Percentiles rank a stretch among this genome's conserved stretches.
phyloP scores from a whole-genome alignment of 331 rosid species.

The Acacia pycnantha region DNA sequence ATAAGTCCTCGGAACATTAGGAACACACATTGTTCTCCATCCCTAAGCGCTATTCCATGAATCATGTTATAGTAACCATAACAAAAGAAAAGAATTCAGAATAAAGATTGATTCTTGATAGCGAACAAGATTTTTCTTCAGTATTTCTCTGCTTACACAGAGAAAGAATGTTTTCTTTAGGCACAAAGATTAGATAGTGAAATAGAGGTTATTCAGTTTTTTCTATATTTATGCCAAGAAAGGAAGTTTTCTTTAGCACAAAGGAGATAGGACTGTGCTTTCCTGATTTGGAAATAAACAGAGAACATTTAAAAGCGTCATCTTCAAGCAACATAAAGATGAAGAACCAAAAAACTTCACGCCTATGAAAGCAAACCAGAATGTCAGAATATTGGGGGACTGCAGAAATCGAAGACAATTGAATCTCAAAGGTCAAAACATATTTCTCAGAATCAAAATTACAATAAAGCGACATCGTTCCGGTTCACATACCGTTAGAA shows the following conservation, averaged over 20 bases:
- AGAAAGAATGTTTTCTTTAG: slow-evolving; percentile 36
- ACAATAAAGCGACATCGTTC: background rate
- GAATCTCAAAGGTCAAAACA: background rate
- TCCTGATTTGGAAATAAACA: slow-evolving; percentile 33
- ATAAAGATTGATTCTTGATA: background rate
- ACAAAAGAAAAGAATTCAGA: background rate
- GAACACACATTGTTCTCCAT: background rate
- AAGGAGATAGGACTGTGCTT: slow-evolving; percentile 3
- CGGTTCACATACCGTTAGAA: slow-evolving; percentile 30
- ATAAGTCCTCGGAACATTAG: background rate
- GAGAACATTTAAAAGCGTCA: background rate
- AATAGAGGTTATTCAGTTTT: slow-evolving; percentile 11
- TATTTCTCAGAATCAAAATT: background rate
- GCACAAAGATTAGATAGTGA: slow-evolving; percentile 5
- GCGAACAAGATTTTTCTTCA: slow-evolving; percentile 10
- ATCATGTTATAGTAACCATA: background rate
- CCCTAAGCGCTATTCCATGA: background rate
- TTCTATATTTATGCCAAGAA: slow-evolving; percentile 27
- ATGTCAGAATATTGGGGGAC: background rate
- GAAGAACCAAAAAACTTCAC: background rate
- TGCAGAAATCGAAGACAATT: background rate
- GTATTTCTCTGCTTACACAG: slow-evolving; percentile 16
- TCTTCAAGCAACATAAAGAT: slow-evolving; percentile 9
- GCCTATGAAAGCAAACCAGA: background rate
- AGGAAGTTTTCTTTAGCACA: slow-evolving; percentile 37